These are phyloP conservation scores for Eremothecium cymbalariae DNA, from an alignment of 1,139 yeast species.

Conservation along the genomic window DNA sequence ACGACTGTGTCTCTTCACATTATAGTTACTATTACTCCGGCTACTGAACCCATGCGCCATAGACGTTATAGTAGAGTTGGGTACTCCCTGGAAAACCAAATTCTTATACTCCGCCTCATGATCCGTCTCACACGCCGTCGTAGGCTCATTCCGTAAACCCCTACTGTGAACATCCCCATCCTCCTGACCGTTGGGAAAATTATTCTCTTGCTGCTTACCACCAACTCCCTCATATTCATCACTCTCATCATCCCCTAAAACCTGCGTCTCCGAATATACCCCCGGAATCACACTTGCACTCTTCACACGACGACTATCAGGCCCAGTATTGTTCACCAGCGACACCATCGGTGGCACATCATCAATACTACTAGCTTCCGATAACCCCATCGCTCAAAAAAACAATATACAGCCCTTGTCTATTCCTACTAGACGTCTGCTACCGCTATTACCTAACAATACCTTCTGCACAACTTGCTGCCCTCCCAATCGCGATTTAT, in stretches of 20 bases:
- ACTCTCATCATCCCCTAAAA: conserved; percentile 5
- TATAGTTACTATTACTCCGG: neutral
- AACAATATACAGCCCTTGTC: too few relatives aligned
- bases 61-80: conserved; percentile 19
- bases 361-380: neutral
- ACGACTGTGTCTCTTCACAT: conserved; percentile 3
- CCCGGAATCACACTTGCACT: conserved; percentile 14
- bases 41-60: neutral
- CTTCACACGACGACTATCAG: neutral
- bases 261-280: conserved; percentile 18
- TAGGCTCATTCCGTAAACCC: conserved; percentile 7
- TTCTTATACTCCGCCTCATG: conserved; percentile 23
- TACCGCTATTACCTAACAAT: too few relatives aligned
- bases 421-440: too few relatives aligned
- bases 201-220: neutral
- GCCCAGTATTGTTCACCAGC: too few relatives aligned
- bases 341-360: neutral
- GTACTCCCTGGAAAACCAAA: conserved; percentile 23
- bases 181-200: neutral
- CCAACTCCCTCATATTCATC: conserved; percentile 2
- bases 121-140: conserved; percentile 19
- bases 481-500: too few relatives aligned
- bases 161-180: neutral
- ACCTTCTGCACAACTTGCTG: too few relatives aligned
- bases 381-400: too few relatives aligned